phyloP scores from a whole-genome alignment of 257 asterid genomes.

The Scutellaria minor region DNA sequence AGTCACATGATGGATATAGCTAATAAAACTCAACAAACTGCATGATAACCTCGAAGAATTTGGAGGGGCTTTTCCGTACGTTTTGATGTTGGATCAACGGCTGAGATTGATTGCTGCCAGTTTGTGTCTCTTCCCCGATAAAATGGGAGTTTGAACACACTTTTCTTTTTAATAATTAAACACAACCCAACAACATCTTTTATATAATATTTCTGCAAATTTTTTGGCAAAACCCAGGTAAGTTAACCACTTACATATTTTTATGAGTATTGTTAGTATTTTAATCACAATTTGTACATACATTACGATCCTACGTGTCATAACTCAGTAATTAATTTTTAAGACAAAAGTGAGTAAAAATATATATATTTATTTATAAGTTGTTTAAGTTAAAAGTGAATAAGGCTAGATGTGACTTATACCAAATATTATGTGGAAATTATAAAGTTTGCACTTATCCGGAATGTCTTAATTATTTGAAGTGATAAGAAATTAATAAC shows the following conservation, averaged over 20 bases:
- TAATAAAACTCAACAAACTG: conserved; percentile 25
- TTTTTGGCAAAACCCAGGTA: too few species aligned
- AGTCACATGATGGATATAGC: conserved; percentile 37
- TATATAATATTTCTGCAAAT: background rate
- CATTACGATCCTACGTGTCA: too few species aligned
- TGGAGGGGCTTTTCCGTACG: background rate
- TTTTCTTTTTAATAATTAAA: background rate
- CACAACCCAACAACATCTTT: background rate
- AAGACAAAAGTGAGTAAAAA: too few species aligned
- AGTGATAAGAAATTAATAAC: conserved; percentile 23
- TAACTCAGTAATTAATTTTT: too few species aligned
- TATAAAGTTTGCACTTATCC: background rate
- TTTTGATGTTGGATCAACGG: conserved; percentile 23
- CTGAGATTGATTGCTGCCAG: conserved; percentile 30
- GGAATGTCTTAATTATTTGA: conserved; percentile 17
- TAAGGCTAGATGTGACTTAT: conserved; percentile 14
- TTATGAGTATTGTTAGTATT: too few species aligned
- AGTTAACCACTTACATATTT: too few species aligned
- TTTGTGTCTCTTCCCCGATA: conserved; percentile 32
- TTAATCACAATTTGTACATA: too few species aligned
- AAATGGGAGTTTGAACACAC: conserved; percentile 33
- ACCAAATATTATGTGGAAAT: conserved; percentile 21
- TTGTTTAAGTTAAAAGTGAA: too few species aligned
- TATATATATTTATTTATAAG: too few species aligned
- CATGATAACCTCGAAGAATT: conserved; percentile 33